These are phyloP conservation scores for Trichophyton schoenleinii DNA, from an alignment of 2,329 filamentous ascomycete species.

Conservation along the genomic window DNA sequence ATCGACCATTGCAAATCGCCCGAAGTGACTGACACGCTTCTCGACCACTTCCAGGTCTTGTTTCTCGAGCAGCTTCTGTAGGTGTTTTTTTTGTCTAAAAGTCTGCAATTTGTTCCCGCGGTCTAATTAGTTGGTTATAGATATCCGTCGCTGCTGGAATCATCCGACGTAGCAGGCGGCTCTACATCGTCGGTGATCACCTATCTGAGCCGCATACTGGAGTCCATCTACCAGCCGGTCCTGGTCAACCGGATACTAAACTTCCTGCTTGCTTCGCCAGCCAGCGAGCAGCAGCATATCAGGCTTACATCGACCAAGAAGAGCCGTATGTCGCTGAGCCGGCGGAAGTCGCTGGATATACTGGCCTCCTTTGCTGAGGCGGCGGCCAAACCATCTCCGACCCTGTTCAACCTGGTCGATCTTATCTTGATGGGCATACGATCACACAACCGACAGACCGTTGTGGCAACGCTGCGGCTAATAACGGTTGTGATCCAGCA, in stretches of 20 bases:
- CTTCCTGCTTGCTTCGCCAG: conserved; percentile 72
- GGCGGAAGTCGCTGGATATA: conserved; percentile 79
- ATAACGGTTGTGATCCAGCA: conserved; percentile 74
- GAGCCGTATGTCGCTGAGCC: conserved; percentile 46
- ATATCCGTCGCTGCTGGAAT: conserved; percentile 90
- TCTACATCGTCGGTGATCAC: conserved; percentile 93
- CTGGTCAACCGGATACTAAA: conserved; percentile 88
- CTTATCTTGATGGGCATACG: conserved; percentile 73
- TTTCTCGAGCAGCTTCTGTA: conserved; percentile 90
- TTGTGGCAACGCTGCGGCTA: conserved; percentile 76
- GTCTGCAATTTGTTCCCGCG: no score
- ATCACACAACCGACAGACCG: conserved; percentile 76
- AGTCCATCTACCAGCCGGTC: conserved; percentile 82
- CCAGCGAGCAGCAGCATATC: conserved; percentile 24
- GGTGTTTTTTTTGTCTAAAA: conserved; percentile 21
- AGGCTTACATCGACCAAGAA: conserved; percentile 43
- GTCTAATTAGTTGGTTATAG: conserved; percentile 31
- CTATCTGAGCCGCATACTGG: conserved; percentile 79
- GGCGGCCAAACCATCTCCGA: conserved; percentile 63
- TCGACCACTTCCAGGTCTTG: conserved; percentile 94
- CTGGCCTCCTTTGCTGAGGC: conserved; percentile 66
- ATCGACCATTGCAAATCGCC: conserved; percentile 86
- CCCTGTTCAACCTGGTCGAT: conserved; percentile 87
- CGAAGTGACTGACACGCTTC: conserved; percentile 80
- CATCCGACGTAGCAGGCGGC: conserved; percentile 90